These are phyloP conservation scores for Lichtheimia ornata DNA, from an alignment of 371 early-diverging fungal species.

Conservation along the genomic window DNA sequence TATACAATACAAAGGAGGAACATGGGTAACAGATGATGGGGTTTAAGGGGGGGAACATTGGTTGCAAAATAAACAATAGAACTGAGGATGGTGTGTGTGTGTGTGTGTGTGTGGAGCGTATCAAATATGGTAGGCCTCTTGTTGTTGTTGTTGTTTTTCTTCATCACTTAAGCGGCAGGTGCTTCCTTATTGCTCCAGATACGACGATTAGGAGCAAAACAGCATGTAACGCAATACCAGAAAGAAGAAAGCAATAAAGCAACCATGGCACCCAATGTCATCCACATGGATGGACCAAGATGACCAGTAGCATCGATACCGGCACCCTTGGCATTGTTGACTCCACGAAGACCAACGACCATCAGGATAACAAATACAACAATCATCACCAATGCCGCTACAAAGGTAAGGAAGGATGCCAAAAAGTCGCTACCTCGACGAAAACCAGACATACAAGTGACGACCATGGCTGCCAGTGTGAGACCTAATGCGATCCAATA, in stretches of 20 bases:
- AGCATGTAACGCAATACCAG: conserved; percentile 31
- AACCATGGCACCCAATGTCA: conserved; percentile 33
- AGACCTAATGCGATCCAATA: conserved; percentile 34
- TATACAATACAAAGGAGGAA: too few relatives aligned
- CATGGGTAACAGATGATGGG: too few relatives aligned
- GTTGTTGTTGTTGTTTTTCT: too few relatives aligned
- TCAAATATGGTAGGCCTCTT: too few relatives aligned
- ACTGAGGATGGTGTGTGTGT: too few relatives aligned
- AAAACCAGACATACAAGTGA: conserved; percentile 25
- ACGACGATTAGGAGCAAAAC: conserved; percentile 21
- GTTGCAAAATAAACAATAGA: too few relatives aligned
- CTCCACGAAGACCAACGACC: conserved; percentile 34
- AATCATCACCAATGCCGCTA: conserved; percentile 30
- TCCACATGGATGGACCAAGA: conserved; percentile 34
- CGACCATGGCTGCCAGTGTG: conserved; percentile 26
- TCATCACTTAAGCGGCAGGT: too few relatives aligned
- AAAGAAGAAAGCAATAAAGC: conserved; percentile 25
- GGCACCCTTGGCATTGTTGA: conserved; percentile 29
- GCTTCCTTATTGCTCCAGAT: conserved; percentile 1
- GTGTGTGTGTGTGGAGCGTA: too few relatives aligned
- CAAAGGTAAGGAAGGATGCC: conserved; percentile 29
- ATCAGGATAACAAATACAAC: conserved; percentile 28
- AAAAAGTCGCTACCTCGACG: conserved; percentile 22
- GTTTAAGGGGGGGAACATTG: too few relatives aligned
- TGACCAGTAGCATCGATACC: conserved; percentile 23